These are phyloP conservation scores for Arxiozyma slooffiae DNA, from an alignment of 1,139 yeast species.

Conservation along the genomic window DNA sequence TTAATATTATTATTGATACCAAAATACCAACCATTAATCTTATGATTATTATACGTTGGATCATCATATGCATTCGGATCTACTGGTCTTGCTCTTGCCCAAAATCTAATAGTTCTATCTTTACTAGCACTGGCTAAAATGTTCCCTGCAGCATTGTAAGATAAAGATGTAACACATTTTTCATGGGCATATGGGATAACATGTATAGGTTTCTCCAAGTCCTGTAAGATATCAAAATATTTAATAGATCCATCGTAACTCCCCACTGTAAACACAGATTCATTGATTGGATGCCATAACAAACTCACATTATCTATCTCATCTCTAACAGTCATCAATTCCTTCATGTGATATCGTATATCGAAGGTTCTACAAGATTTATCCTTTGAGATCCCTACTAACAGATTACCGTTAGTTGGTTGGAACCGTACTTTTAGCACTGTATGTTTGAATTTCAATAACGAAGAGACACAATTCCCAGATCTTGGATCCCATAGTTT, in stretches of 20 bases:
- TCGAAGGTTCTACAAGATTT: conserved; percentile 83
- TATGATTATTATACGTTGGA: conserved; percentile 65
- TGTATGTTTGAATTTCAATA: conserved; percentile 90
- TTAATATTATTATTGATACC: conserved; percentile 58
- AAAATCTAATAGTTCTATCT: conserved; percentile 86
- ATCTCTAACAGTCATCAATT: conserved; percentile 61
- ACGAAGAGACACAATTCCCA: conserved; percentile 61
- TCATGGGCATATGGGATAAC: conserved; percentile 88
- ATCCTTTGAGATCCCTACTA: conserved; percentile 85
- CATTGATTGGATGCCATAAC: conserved; percentile 88
- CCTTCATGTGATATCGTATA: conserved; percentile 65
- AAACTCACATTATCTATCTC: conserved; percentile 80
- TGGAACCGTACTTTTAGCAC: conserved; percentile 79
- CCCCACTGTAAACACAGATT: conserved; percentile 72
- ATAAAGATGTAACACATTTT: conserved; percentile 79
- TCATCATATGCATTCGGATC: conserved; percentile 80
- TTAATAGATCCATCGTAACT: conserved; percentile 81
- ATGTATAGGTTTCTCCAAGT: conserved; percentile 44
- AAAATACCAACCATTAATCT: conserved; percentile 64
- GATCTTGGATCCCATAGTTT: conserved; percentile 94
- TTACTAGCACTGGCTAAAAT: conserved; percentile 85
- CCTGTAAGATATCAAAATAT: conserved; percentile 58
- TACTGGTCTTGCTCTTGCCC: conserved; percentile 89
- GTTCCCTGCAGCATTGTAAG: conserved; percentile 92
- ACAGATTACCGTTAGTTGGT: conserved; percentile 40